Percentiles rank a stretch among this genome's conserved stretches.
Conservation (phyloP, 106 monocot species). For the Posidonia australis region DNA sequence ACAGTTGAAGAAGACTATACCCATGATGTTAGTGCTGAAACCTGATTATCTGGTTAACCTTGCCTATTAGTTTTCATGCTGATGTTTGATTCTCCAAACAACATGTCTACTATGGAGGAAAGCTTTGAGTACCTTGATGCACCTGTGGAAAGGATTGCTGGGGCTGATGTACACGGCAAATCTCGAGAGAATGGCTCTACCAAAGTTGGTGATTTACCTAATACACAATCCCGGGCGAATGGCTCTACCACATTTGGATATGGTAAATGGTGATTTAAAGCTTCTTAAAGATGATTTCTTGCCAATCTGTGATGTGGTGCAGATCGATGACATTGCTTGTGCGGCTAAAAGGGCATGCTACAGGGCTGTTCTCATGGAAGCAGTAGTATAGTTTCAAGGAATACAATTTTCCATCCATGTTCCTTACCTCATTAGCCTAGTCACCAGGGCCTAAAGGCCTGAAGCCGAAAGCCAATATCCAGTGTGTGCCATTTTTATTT, state of each 20-base stretch:
- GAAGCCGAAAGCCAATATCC: too few species aligned
- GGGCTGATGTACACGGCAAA: constrained; percentile 91
- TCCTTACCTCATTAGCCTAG: too few species aligned
- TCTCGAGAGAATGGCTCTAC: constrained; percentile 82
- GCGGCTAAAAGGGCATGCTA: constrained; percentile 56
- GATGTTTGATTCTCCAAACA: not conserved
- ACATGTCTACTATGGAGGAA: constrained; percentile 64
- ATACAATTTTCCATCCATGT: too few species aligned
- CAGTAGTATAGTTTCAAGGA: too few species aligned
- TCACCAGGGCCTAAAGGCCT: too few species aligned
- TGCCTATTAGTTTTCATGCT: not conserved
- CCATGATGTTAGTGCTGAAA: constrained; percentile 79
- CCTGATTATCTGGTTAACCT: constrained; percentile 33
- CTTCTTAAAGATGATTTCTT: not conserved
- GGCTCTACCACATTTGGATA: too few species aligned
- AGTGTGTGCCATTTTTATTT: too few species aligned
- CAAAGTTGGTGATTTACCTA: constrained; percentile 40
- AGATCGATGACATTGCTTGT: constrained; percentile 60
- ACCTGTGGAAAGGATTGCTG: constrained; percentile 82
- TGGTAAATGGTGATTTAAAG: too few species aligned
- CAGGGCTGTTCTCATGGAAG: too few species aligned
- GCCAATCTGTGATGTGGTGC: not conserved
- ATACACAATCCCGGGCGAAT: too few species aligned
- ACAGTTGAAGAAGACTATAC: constrained; percentile 86
- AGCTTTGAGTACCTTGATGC: constrained; percentile 88